Evolutionary conservation across 2,329 filamentous ascomycete species (phyloP), one percentile per base, ranked within the genome.

Genomic region (Emergomyces orientalis): DNA sequence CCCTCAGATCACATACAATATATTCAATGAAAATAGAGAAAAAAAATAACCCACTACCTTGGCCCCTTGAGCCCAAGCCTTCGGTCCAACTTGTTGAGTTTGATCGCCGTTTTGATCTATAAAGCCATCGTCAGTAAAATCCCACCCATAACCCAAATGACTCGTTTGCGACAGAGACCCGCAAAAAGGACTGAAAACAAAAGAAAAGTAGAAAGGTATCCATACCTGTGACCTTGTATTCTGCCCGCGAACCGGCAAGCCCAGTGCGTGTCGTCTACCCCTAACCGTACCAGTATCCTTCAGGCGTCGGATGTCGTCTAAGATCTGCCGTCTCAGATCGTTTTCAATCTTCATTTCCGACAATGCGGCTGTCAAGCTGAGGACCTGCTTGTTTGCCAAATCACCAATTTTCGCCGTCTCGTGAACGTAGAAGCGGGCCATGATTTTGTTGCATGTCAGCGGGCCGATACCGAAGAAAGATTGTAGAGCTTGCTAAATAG

Each of bases 261-360:
- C 86, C 88, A 97, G 92, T 63, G 93, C 93, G 80, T 99, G 94
- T 68, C 94, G 82, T 75, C 89, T 87, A 67, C 94, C 94, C 61
- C 94, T 82, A 73, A 96, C 96, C 3, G 88, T 87, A 59, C 92
- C 92, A 80, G 96, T 97, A 71, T 97, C 92, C 74, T 89, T 90
- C 75, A 99, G 72, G 64, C 93, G 82, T 73, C 82, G 82, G 69
- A 99, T 96, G 72, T 97, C 94, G 59, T 96, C 90, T 70, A 88
- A 83, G 45, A 97, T 78, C 64, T 90, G 79, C 72, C 88, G 84
- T 71, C 86, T 82, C 67, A 95, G 82, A 71, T 97, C 92, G 75
- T 89, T 96, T 76, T 97, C 94, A 70, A 97, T 90, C 64, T 89
- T 96, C 90, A 99, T 92, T 62, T 86, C 87, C 19, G 91, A 90